A percentile compares a stretch with the other conserved stretches of the same genome.
phyloP scores from a whole-genome alignment of 371 early-diverging fungal genomes.

The Mucor ambiguus region DNA sequence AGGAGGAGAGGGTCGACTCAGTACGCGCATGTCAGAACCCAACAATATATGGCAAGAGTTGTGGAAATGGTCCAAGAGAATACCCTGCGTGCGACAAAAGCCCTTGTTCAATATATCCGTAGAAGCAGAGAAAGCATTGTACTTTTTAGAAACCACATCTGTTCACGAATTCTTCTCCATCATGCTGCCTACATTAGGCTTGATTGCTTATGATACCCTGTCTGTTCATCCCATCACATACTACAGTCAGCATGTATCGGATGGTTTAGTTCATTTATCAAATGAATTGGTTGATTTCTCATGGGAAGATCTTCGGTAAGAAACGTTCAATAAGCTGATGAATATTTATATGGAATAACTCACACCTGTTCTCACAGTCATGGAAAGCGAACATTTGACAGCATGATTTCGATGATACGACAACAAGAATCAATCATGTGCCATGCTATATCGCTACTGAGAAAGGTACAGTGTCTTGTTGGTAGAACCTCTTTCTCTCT shows the following conservation, averaged over 20 bases:
- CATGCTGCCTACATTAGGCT: conserved; percentile 72
- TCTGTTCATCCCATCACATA: conserved; percentile 63
- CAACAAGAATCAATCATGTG: conserved; percentile 63
- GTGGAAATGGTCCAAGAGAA: conserved; percentile 73
- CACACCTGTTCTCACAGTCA: conserved; percentile 30
- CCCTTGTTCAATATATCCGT: conserved; percentile 76
- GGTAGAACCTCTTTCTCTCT: background rate
- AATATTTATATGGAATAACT: background rate
- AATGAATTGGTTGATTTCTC: conserved; percentile 45
- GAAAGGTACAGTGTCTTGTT: conserved; percentile 46
- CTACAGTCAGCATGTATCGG: conserved; percentile 48
- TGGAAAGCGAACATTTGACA: conserved; percentile 43
- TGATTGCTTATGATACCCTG: conserved; percentile 78
- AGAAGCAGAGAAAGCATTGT: conserved; percentile 78
- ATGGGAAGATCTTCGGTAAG: conserved; percentile 58
- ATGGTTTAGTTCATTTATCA: conserved; percentile 49
- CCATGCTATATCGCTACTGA: conserved; percentile 63
- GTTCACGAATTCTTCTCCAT: conserved; percentile 69
- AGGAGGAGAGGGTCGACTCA: conserved; percentile 55
- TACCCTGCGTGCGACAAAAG: conserved; percentile 76
- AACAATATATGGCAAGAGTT: conserved; percentile 88
- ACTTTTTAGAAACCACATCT: conserved; percentile 72
- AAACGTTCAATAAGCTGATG: background rate
- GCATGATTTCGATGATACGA: conserved; percentile 52
- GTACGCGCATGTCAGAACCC: conserved; percentile 79